phyloP scores from a whole-genome alignment of 495 filamentous ascomycete species.

The Astrothelium subdiscretum region DNA sequence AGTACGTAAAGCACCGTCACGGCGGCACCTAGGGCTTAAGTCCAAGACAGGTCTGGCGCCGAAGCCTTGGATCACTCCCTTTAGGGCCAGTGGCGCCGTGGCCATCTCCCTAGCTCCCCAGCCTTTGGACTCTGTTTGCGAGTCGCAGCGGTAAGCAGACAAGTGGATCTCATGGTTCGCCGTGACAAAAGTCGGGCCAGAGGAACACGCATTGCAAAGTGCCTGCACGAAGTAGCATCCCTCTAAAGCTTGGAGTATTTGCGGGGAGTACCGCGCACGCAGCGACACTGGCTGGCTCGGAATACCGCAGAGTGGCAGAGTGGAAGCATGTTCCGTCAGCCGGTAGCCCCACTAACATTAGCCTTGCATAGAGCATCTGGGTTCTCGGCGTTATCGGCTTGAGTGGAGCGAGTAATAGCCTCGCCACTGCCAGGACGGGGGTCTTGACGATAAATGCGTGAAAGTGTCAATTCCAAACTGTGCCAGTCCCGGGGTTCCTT shows the following conservation, averaged over 20 bases:
- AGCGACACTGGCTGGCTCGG: neutral
- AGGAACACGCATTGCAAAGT: too few species aligned
- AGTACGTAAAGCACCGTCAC: neutral
- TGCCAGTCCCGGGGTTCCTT: neutral
- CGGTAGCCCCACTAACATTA: neutral
- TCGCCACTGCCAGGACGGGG: neutral
- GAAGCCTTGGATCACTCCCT: neutral
- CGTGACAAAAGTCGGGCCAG: too few species aligned
- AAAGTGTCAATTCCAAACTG: neutral
- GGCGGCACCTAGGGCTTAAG: neutral
- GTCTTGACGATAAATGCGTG: neutral
- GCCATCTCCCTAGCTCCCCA: too few species aligned
- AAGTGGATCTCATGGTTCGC: too few species aligned
- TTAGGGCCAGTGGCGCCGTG: too few species aligned
- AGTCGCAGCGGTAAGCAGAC: too few species aligned
- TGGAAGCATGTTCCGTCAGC: neutral
- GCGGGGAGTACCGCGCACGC: too few species aligned
- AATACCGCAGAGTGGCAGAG: neutral
- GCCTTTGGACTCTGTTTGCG: too few species aligned
- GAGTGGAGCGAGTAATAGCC: neutral
- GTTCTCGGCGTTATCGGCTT: neutral
- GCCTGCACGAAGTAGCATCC: too few species aligned
- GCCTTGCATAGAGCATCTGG: neutral
- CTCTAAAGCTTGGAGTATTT: too few species aligned
- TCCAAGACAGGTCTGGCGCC: neutral